Evolutionary conservation across 2,329 filamentous ascomycete genomes (phyloP).

Genomic region (Verticillium longisporum): DNA sequence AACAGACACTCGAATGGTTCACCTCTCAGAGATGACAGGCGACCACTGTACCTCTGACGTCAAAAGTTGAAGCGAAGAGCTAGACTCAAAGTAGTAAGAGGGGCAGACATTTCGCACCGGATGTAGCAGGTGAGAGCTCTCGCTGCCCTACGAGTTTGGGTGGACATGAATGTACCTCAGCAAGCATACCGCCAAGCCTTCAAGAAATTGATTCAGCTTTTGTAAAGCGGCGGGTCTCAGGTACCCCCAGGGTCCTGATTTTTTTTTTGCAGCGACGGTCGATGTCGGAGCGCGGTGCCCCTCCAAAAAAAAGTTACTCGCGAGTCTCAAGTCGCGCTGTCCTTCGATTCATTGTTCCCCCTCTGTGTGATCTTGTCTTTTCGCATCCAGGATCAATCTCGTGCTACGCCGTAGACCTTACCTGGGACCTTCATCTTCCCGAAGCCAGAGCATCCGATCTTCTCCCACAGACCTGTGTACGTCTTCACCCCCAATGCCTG

Average conservation of each 20-base stretch:
- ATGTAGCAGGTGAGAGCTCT: not conserved
- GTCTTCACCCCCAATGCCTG: not conserved
- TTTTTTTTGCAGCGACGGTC: constrained; percentile 1
- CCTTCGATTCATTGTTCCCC: not conserved
- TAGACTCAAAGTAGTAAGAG: constrained; percentile 1
- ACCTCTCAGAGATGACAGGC: not conserved
- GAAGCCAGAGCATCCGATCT: not conserved
- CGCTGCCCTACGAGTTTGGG: not conserved
- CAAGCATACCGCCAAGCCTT: too few species aligned
- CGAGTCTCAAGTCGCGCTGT: not conserved
- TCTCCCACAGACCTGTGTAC: not conserved
- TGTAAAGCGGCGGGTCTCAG: not conserved
- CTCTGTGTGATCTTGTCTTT: not conserved
- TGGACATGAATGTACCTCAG: too few species aligned
- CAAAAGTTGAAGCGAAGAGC: constrained; percentile 1
- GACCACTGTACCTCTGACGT: not conserved
- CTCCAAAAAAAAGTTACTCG: not conserved
- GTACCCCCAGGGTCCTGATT: not conserved
- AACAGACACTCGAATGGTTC: not conserved
- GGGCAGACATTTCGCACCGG: not conserved
- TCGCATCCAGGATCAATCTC: not conserved
- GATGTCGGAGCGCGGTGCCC: constrained; percentile 1
- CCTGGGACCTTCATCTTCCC: not conserved
- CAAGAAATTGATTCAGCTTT: too few species aligned
- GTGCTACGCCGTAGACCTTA: not conserved